Evolutionary conservation across 257 asterid genomes (phyloP), one percentile per base, ranked within the genome.

Genomic region (Eustoma russellianum): DNA sequence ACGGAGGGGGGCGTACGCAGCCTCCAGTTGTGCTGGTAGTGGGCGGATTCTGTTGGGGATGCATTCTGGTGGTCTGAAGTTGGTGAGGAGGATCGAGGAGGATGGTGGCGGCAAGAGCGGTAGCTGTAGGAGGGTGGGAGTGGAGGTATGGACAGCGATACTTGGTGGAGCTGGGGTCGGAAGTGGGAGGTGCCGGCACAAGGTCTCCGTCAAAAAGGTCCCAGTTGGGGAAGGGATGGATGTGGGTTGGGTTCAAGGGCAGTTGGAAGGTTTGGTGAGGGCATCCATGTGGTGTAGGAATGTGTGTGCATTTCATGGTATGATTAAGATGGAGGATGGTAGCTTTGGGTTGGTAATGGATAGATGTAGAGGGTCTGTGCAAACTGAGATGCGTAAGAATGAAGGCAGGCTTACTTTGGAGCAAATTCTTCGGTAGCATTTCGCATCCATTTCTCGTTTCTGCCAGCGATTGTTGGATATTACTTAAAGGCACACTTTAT

Each of bases 401-500:
- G 93, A 77, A 80, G 96, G 98, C 45, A 80, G 98, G 17, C 89
- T 87, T 65, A 87, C 98, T 10, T 94, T 91, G 5, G 97, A 87
- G 70, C 97, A 87, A 79, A 87, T 91, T 67, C 94, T 91, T 70
- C 88, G 98, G 98, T 90, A 38, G 43, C 43, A 8, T 38, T 38
- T 11, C 43, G 43, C 43, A 38, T 38, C 43, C 12, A 8, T 11
- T 38, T 38, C 43, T 38, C 43, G 43, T 38, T 38, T 38, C 12
- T 38, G 12, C 43, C 43, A 38, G 43, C 5, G 12, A 38, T 38
- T 11, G 12, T 38, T 38, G 12, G 43, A 38, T 38, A 3, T 38
- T 38, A 38, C 43, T 38, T 38, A 7, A 38, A 38, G 9, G 43
- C 43, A 38, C 43, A 7, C 12, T 38, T 38, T 38, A 38, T 8